These are phyloP conservation scores for Aspergillus nanangensis DNA, from an alignment of 495 filamentous ascomycete species.

Conservation along the genomic window DNA sequence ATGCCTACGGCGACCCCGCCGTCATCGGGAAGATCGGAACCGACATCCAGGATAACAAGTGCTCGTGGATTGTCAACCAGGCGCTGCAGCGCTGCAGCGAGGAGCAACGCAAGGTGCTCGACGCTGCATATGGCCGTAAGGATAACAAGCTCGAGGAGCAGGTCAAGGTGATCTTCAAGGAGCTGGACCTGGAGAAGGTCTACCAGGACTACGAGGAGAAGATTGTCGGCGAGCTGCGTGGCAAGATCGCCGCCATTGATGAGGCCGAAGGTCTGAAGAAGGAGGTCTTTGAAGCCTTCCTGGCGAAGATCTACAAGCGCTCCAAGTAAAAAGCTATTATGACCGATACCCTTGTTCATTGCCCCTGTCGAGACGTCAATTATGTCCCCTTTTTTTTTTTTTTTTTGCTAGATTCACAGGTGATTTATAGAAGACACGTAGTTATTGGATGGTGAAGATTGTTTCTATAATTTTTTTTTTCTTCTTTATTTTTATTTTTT, in stretches of 20 bases:
- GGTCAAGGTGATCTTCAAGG: conserved; percentile 83
- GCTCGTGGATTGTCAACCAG: conserved; percentile 95
- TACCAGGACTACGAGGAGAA: conserved; percentile 90
- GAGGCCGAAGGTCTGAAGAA: conserved; percentile 84
- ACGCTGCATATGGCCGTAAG: conserved; percentile 88
- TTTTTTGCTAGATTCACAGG: too few relatives aligned
- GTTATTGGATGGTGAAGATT: too few relatives aligned
- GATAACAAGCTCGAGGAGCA: conserved; percentile 70
- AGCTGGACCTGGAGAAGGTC: conserved; percentile 72
- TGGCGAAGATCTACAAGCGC: conserved; percentile 95
- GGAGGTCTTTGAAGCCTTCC: conserved; percentile 83
- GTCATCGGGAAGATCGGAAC: conserved; percentile 99
- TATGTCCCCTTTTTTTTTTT: too few relatives aligned
- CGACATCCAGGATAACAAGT: conserved; percentile 99
- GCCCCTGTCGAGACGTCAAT: too few relatives aligned
- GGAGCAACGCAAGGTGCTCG: conserved; percentile 74
- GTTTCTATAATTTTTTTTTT: too few relatives aligned
- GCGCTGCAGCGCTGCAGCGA: conserved; percentile 71
- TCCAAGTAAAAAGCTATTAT: conserved; percentile 61
- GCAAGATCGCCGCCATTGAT: conserved; percentile 73
- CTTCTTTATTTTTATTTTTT: too few relatives aligned
- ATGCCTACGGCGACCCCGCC: conserved; percentile 88
- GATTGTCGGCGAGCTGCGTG: conserved; percentile 65
- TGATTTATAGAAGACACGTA: too few relatives aligned
- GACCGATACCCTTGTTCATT: conserved; percentile 4